Evolutionary conservation across 1,284 basidiomycete species (phyloP), one percentile per base, ranked within the genome.

Genomic region (Papiliotrema terrestris): DNA sequence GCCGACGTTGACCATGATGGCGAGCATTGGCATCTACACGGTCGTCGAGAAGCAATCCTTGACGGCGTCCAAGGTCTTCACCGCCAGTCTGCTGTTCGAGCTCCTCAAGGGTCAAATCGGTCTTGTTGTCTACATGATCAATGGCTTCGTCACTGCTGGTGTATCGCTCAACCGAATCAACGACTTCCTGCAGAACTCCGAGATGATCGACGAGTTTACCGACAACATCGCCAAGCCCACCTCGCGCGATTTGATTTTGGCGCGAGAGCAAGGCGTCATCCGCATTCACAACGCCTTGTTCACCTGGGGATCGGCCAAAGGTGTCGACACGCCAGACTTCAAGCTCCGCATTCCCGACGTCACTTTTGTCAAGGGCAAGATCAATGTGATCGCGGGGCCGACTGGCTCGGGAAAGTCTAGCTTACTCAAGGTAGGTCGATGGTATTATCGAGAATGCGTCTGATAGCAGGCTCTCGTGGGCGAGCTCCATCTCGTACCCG

Each of bases 371-470:
- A 79, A 74, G 39, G 81, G 82, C 22, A 72, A 78, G 58, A 76
- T 87, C 60, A 86, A 84, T 65, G 69, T 87, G 32, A 80, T 88
- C 52, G 76, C 84, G 35, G 85, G 86, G 19, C 81, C 84, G 1
- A 85, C 76, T 0, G 76, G 75, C 32, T 66, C 65, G 42, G 76
- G 76, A 46, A 78, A 78, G 61, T 69, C 67, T n/a, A 69, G 69
- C 20, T 49, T 78, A 14, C 65, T 78, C 20, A 68, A 69, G 57
- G 70, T 68, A 26, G 62, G 61, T 53, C 26, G 9, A 11, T 5
- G 4, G n/a, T 23, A 15, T 15, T 14, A 23, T 3, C 2, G 3
- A 8, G 14, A 17, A 22, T 35, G 36, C 22, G 22, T n/a, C 61
- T 61, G 51, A 69, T 47, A n/a, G 26, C 48, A 81, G 75, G 81